phyloP scores from a whole-genome alignment of 305 asterid genomes.

The Plantago rigida region DNA sequence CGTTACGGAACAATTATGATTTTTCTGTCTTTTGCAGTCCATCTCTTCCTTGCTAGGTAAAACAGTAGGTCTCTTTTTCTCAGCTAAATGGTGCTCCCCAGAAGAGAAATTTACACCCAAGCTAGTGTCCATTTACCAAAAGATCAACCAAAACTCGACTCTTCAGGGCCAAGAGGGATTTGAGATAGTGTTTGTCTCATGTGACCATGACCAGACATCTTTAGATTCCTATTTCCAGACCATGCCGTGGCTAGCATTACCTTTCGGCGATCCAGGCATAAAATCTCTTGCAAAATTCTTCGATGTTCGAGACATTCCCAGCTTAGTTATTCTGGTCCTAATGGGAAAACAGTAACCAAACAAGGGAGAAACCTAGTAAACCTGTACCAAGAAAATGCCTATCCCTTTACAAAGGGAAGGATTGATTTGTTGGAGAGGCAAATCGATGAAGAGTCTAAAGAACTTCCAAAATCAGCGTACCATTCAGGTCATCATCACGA shows the following conservation, averaged over 20 bases:
- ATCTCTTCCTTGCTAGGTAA: conserved; percentile 39
- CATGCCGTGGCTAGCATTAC: conserved; percentile 69
- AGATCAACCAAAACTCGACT: conserved; percentile 26
- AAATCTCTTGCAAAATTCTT: conserved; percentile 43
- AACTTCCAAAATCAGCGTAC: conserved; percentile 34
- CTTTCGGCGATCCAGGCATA: conserved; percentile 41
- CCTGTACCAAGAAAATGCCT: conserved; percentile 49
- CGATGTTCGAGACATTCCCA: conserved; percentile 50
- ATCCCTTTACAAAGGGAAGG: conserved; percentile 46
- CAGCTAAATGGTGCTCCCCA: conserved; percentile 62
- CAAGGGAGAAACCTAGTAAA: conserved; percentile 54
- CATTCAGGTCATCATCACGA: conserved; percentile 50
- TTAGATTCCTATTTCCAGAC: conserved; percentile 37
- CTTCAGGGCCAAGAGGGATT: conserved; percentile 25
- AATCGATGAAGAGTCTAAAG: conserved; percentile 42
- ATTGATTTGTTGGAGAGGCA: conserved; percentile 38
- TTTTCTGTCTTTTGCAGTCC: conserved; percentile 32
- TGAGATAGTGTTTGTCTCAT: conserved; percentile 53
- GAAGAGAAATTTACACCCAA: conserved; percentile 42
- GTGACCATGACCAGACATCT: conserved; percentile 43
- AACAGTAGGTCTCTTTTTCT: conserved; percentile 60
- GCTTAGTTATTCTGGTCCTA: conserved; percentile 51
- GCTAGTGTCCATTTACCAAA: conserved; percentile 42
- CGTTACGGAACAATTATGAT: background rate
- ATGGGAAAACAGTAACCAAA: conserved; percentile 57